Evolutionary conservation across 352 stramenopile species (phyloP).

Genomic region (Phytophthora citrophthora): DNA sequence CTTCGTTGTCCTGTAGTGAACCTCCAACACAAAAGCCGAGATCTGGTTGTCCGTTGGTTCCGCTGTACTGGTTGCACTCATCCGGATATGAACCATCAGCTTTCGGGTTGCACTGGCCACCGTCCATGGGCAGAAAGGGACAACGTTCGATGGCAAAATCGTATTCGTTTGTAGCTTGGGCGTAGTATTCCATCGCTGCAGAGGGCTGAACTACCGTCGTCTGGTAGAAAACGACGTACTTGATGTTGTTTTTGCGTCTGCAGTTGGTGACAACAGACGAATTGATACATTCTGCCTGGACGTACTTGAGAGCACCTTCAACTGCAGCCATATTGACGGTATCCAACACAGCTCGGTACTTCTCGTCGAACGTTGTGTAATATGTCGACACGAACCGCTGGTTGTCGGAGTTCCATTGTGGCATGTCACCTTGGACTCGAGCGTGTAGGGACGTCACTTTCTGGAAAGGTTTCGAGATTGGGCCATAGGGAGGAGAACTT

Average conservation of each 20-base stretch:
- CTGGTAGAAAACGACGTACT: slow-evolving; percentile 73
- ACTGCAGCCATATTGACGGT: slow-evolving; percentile 62
- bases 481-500: neutral
- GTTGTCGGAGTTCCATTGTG: slow-evolving; percentile 43
- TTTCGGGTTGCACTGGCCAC: slow-evolving; percentile 57
- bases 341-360: slow-evolving; percentile 51
- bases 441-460: slow-evolving; percentile 55
- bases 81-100: slow-evolving; percentile 43
- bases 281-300: slow-evolving; percentile 72
- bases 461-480: slow-evolving; percentile 25
- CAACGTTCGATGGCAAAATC: slow-evolving; percentile 54
- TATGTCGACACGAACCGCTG: slow-evolving; percentile 47
- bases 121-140: slow-evolving; percentile 64
- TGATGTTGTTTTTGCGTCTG: slow-evolving; percentile 63
- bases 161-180: slow-evolving; percentile 33
- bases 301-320: slow-evolving; percentile 67
- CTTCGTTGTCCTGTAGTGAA: slow-evolving; percentile 48
- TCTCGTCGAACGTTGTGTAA: slow-evolving; percentile 44
- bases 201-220: slow-evolving; percentile 55
- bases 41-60: slow-evolving; percentile 44
- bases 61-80: slow-evolving; percentile 62
- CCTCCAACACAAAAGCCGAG: slow-evolving; percentile 60
- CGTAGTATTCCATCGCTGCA: slow-evolving; percentile 51
- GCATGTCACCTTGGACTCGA: slow-evolving; percentile 59
- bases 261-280: slow-evolving; percentile 41